A percentile compares a stretch with the other conserved stretches of the same genome.
phyloP scores from a whole-genome alignment of 441 rosid genomes.

The Adansonia grandidieri region DNA sequence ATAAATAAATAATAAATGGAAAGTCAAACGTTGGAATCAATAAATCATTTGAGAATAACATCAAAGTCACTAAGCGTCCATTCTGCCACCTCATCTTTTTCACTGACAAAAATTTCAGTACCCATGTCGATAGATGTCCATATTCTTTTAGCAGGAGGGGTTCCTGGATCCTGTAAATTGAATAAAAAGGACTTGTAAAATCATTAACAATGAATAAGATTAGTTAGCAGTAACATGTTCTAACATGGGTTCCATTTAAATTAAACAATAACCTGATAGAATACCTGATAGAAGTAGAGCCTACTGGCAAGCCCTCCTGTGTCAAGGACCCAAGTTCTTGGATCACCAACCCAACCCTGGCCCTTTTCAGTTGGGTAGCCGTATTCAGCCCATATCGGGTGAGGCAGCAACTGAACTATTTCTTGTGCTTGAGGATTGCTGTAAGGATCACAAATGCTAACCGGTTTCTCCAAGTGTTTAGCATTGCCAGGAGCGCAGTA shows the following conservation, averaged over 20 bases:
- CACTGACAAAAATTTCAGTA: constrained; percentile 51
- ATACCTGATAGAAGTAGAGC: constrained; percentile 49
- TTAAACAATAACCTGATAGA: constrained; percentile 46
- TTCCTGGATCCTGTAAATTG: constrained; percentile 54
- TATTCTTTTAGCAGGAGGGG: constrained; percentile 56
- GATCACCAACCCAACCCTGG: constrained; percentile 69
- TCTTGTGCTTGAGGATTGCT: constrained; percentile 75
- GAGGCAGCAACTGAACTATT: constrained; percentile 66
- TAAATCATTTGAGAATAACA: constrained; percentile 44
- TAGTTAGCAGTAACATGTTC: not conserved
- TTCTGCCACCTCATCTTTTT: constrained; percentile 53
- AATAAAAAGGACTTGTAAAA: not conserved
- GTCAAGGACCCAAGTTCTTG: constrained; percentile 70
- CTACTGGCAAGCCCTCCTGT: constrained; percentile 59
- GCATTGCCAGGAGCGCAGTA: constrained; percentile 70
- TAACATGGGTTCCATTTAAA: not conserved
- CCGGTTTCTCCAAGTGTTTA: constrained; percentile 44
- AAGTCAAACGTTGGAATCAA: not conserved
- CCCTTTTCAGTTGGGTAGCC: constrained; percentile 64
- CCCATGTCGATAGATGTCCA: constrained; percentile 70
- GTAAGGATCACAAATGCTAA: constrained; percentile 58
- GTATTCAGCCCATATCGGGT: constrained; percentile 65
- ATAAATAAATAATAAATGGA: not conserved
- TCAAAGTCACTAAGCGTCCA: constrained; percentile 63
- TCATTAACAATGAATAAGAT: not conserved